Evolutionary conservation across 2,329 filamentous ascomycete genomes (phyloP), one percentile per base, ranked within the genome.

Genomic region (Alternaria gaisen): DNA sequence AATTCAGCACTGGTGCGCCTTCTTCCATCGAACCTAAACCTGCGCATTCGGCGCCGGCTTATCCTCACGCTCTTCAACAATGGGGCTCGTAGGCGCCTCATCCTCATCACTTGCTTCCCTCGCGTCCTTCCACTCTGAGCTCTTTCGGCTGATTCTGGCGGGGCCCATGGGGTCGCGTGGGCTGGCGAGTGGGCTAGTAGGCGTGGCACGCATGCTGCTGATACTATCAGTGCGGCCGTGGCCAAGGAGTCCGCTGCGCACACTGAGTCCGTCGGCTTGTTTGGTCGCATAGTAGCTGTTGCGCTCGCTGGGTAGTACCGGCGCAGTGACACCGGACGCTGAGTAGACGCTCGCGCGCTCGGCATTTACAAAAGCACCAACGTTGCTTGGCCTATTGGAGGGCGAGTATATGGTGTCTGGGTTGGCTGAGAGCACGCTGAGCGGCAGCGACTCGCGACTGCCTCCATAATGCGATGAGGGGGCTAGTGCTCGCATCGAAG

Each of bases 341-440:
- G 91, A 93, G 80, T 97, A 97, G 53, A 97, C 88, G 75, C 90
- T 93, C 16, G 89, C 88, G n/a, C 91, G 85, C 77, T 93, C 91
- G 22, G 85, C 81, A 57, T 83, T 86, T 6, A 85, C 83, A 34
- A 86, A 80, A 1, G 83, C 86, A 26, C 83, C 81, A 8, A 87
- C 80, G 34, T 82, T 84, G 57, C 53, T 63, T 6, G 85, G 83
- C 50, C 86, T 81, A 58, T 82, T 82, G 50, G 86, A 84, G 20
- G 72, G 71, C 54, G 76, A 76, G 60, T 90, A 86, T 44, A 90
- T 80, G 50, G 83, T 73, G 55, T 81, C 80, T 34, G 81, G 79
- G 72, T 89, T 93, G 59, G 88, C 86, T 72, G 90, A 93, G 36
- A 95, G 83, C 6, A 94, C 88, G 72, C 90, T 93, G 26, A 95